Conservation (phyloP, 805 yeast species). For the Nakazawaea ernobii region DNA sequence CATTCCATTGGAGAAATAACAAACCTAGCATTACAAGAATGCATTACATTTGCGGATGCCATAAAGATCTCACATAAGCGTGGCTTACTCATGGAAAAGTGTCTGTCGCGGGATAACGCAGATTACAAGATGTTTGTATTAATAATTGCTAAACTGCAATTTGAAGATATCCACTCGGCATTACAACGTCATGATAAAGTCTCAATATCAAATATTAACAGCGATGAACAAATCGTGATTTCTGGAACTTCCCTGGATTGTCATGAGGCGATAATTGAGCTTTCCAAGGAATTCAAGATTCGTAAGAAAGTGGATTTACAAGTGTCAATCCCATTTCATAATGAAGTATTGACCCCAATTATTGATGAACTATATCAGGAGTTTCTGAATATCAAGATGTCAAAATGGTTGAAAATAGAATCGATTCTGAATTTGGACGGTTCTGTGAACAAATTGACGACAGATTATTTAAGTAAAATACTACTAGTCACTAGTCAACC, state of each 20-base stretch:
- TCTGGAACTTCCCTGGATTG: slow-evolving; percentile 21
- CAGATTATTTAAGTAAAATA: slow-evolving; percentile 22
- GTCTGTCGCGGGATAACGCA: slow-evolving; percentile 23
- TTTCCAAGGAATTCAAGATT: slow-evolving; percentile 13
- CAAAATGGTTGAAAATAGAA: slow-evolving; percentile 18
- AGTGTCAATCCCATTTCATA: slow-evolving; percentile 28
- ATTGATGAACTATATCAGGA: slow-evolving; percentile 16
- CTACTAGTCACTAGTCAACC: slow-evolving; percentile 25
- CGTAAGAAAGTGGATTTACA: slow-evolving; percentile 23
- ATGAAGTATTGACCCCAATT: slow-evolving; percentile 23
- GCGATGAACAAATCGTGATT: slow-evolving; percentile 28
- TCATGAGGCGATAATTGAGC: slow-evolving; percentile 10
- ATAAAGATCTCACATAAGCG: slow-evolving; percentile 20
- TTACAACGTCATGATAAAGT: slow-evolving; percentile 3
- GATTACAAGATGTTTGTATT: slow-evolving; percentile 30
- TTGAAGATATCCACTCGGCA: slow-evolving; percentile 11
- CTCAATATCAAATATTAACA: slow-evolving; percentile 26
- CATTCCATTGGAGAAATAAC: slow-evolving; percentile 32
- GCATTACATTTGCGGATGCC: slow-evolving; percentile 20
- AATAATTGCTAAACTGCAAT: slow-evolving; percentile 21
- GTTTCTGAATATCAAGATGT: slow-evolving; percentile 8
- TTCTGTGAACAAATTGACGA: slow-evolving; percentile 10
- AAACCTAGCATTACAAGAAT: slow-evolving; percentile 22
- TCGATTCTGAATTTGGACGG: slow-evolving; percentile 25
- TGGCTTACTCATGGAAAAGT: slow-evolving; percentile 27